Evolutionary conservation across 441 rosid genomes (phyloP), one percentile per base, ranked within the genome.

Genomic region (Erodium texanum): DNA sequence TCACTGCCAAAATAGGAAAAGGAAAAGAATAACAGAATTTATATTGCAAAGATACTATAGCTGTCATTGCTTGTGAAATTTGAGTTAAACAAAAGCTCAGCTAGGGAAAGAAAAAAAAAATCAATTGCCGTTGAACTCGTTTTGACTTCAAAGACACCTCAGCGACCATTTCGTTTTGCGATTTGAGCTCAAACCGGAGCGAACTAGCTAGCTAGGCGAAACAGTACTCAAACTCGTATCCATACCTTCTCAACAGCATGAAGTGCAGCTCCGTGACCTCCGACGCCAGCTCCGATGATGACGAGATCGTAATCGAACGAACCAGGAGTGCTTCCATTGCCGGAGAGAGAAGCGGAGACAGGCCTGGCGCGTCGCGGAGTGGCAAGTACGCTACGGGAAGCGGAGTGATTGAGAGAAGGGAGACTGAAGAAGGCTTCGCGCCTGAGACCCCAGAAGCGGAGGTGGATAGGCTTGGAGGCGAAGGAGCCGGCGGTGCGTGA

Each of bases 191-290:
- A 1, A 27, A 27, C 29, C 4, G 29, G 29, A 27, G 29, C 29
- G 1, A 1, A 27, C 29, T 27, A 27, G 29, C 29, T 27, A 27
- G 29, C 29, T 27, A 27, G 29, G 29, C 29, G 29, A 4, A 27
- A 27, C 29, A 1, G 43, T 36, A 36, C 50, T 24, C 2, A 3
- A 59, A 52, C 4, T 1, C 14, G 38, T 48, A 7, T 18, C 19
- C 54, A 18, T 62, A 88, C 98, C 93, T 89, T 94, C 79, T 89
- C 99, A 18, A 89, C 96, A 61, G 99, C 96, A 66, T 94, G 97
- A 52, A 94, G 86, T 0, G 96, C 97, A 69, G 99, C 96, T 34
- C 99, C 97, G 52, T 93, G 99, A 8, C 99, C 99, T 14, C 99
- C 97, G 11, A 93, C 99, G 62, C 99, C 99, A 50, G 99, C 99